Evolutionary conservation across 805 yeast genomes (phyloP), one percentile per base, ranked within the genome.

Genomic region (Candida berthetii): DNA sequence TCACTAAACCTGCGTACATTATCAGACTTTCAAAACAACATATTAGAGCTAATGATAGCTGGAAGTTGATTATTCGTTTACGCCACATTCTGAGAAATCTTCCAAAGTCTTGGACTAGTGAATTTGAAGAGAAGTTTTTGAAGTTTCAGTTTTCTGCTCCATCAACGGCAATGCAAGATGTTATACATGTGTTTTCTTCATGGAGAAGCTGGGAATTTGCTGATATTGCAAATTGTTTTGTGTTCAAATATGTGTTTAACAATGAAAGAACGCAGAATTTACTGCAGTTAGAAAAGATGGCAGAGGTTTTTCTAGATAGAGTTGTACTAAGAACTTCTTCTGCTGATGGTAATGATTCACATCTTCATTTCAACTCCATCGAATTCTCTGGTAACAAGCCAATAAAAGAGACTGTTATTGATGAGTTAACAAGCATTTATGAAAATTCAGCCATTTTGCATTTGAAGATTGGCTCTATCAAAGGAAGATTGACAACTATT

Each of bases 201-300:
- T 93, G 98, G 97, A 76, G 97, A 67, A 78, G 80, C 44, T 90
- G 98, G 97, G 99, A 91, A 52, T 82, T 85, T 35, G 69, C 79
- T 27, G 76, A 77, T 50, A 72, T 80, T 18, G 72, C 72, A n/a
- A 65, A 73, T 31, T 72, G 80, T 40, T 76, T 68, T 42, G 66
- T 85, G 19, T 78, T 84, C 50, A 59, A 61, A 27, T 65, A 64
- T 46, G 69, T 77, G 3, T 82, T 82, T 51, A 55, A 55, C n/a
- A 52, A 53, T 7, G 51, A 55, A n/a, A 37, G 39, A 22, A 34
- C 52, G 20, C 27, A 43, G 46, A 4, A 32, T 40, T 28, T n/a
- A 9, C 36, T 15, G 42, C 37, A n/a, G n/a, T n/a, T 14, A 39
- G 39, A 14, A 24, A 41, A 35, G 1, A 41, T 50, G 9, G 40